These are phyloP conservation scores for Rhodotorula babjevae DNA, from an alignment of 768 basidiomycete genomes.

Conservation along the genomic window DNA sequence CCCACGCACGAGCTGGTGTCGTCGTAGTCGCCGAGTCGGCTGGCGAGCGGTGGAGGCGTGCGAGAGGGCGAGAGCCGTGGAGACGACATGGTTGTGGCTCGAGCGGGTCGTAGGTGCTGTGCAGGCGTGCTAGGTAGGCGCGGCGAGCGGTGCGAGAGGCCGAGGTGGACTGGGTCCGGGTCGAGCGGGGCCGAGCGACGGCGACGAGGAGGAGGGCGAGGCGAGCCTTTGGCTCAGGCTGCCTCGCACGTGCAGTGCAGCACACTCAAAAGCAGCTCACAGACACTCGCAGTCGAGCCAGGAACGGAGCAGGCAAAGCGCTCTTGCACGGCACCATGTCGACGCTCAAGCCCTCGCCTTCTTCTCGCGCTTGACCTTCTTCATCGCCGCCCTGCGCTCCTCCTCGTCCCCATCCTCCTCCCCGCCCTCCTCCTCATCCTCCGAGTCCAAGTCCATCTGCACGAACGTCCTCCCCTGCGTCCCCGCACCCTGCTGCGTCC, in stretches of 20 bases:
- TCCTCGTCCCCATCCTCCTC: neutral
- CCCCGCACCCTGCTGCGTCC: conserved; percentile 46
- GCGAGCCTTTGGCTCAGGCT: too few relatives aligned
- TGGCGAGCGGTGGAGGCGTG: neutral
- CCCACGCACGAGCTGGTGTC: neutral
- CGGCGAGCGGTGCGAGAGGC: too few relatives aligned
- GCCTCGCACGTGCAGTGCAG: too few relatives aligned
- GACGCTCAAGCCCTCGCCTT: neutral
- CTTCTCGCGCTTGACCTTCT: neutral
- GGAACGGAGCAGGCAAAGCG: too few relatives aligned
- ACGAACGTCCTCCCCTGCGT: conserved; percentile 33
- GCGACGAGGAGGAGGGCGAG: too few relatives aligned
- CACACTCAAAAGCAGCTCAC: too few relatives aligned
- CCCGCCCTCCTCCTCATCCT: conserved; percentile 20
- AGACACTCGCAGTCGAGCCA: too few relatives aligned
- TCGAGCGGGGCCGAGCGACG: too few relatives aligned
- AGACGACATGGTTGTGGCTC: neutral
- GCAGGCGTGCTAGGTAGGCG: too few relatives aligned
- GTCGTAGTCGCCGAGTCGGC: neutral
- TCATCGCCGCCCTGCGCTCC: neutral
- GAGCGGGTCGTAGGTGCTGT: too few relatives aligned
- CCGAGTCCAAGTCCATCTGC: conserved; percentile 19
- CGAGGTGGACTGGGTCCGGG: too few relatives aligned
- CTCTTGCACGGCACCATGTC: too few relatives aligned
- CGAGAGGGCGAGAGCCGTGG: neutral